Conservation (phyloP, 768 basidiomycete species). For the Punctularia strigosozonata region DNA sequence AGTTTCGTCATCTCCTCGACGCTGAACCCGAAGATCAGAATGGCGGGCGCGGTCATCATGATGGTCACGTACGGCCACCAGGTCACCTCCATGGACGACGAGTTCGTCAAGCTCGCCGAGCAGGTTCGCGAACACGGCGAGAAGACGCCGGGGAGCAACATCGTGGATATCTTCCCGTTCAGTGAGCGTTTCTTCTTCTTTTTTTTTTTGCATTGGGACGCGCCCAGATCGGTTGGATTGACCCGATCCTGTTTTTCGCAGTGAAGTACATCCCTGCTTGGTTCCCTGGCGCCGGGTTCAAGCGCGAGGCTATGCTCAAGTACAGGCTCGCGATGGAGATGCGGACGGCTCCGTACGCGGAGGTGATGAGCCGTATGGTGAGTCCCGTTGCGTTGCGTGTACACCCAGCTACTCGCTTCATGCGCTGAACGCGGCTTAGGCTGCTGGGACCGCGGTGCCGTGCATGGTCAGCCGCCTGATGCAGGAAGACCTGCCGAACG, state of each 20-base stretch:
- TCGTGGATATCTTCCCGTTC: slow-evolving; percentile 25
- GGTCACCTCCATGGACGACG: slow-evolving; percentile 5
- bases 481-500: too few species aligned
- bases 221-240: too few species aligned
- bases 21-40: background rate
- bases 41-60: slow-evolving; percentile 6
- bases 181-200: slow-evolving; percentile 14
- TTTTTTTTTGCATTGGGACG: background rate
- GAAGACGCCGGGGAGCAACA: slow-evolving; percentile 31
- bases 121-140: too few species aligned
- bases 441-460: too few species aligned
- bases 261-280: slow-evolving; percentile 39
- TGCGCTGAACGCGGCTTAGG: too few species aligned
- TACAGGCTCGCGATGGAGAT: slow-evolving; percentile 17
- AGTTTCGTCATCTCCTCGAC: background rate
- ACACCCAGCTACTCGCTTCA: too few species aligned
- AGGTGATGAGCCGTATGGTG: slow-evolving; percentile 36
- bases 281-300: slow-evolving; percentile 38
- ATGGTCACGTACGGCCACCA: slow-evolving; percentile 9
- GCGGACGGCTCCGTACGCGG: slow-evolving; percentile 24
- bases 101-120: slow-evolving; percentile 8
- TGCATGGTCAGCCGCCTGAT: too few species aligned
- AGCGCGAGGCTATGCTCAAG: slow-evolving; percentile 33
- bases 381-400: slow-evolving; percentile 1
- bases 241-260: too few species aligned